phyloP scores from a whole-genome alignment of 169 alveolate species.

The Cryptosporidium xiaoi region DNA sequence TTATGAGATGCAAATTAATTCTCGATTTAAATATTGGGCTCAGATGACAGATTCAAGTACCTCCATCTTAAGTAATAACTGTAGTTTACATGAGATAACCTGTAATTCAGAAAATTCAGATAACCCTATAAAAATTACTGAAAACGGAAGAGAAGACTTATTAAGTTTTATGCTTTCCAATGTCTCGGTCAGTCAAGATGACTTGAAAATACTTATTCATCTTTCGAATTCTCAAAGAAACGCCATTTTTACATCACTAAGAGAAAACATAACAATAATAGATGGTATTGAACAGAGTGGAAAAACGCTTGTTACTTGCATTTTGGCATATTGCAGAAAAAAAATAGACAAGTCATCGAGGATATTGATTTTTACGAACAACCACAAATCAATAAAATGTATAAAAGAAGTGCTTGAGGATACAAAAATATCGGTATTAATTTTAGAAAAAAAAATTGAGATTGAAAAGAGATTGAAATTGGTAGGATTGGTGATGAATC shows the following conservation, averaged over 20 bases:
- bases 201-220: neutral
- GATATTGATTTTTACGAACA: conserved; percentile 13
- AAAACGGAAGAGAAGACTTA: neutral
- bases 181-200: neutral
- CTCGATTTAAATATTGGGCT: no score
- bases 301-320: neutral
- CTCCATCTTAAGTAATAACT: no score
- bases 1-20: no score
- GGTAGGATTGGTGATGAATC: neutral
- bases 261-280: neutral
- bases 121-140: no score
- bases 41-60: no score
- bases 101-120: no score
- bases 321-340: conserved; percentile 9
- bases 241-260: conserved; percentile 5
- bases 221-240: conserved; percentile 13
- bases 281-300: neutral
- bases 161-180: conserved; percentile 10
- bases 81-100: no score
- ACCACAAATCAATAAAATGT: conserved; percentile 4
- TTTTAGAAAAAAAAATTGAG: no score
- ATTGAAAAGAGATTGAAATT: neutral
- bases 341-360: neutral
- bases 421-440: neutral
- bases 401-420: neutral